A percentile compares a stretch with the other conserved stretches of the same genome.
These are phyloP conservation scores for Calycina herbarum DNA, from an alignment of 2,329 filamentous ascomycete species.

Conservation along the genomic window DNA sequence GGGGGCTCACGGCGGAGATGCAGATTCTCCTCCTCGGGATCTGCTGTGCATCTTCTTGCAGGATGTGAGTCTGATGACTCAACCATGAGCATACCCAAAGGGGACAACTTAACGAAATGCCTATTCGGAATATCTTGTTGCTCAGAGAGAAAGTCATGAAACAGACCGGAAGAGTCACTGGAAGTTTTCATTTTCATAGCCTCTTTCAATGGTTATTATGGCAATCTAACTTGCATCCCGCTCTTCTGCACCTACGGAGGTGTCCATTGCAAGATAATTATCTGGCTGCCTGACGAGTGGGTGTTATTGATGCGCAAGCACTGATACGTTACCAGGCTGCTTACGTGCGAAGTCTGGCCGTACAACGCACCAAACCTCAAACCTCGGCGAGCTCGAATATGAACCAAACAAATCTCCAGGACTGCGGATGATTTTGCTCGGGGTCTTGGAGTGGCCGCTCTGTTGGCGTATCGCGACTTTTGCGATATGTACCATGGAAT, in stretches of 20 bases:
- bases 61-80: slow-evolving; percentile 8
- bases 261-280: not conserved
- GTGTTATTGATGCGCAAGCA: slow-evolving; percentile 11
- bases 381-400: slow-evolving; percentile 6
- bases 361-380: slow-evolving; percentile 5
- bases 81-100: not conserved
- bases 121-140: not conserved
- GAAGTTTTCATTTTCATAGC: not conserved
- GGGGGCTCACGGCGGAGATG: not conserved
- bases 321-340: slow-evolving; percentile 22
- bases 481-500: not conserved
- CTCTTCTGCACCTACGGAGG: slow-evolving; percentile 15
- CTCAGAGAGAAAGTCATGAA: not conserved
- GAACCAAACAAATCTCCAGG: slow-evolving; percentile 1
- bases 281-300: slow-evolving; percentile 11
- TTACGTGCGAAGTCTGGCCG: slow-evolving; percentile 14
- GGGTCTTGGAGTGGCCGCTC: slow-evolving; percentile 1
- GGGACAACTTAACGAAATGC: not conserved
- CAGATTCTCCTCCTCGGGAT: not conserved
- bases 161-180: not conserved
- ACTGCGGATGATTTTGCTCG: slow-evolving; percentile 16
- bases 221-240: slow-evolving; percentile 12
- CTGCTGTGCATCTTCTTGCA: slow-evolving; percentile 3
- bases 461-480: slow-evolving; percentile 10
- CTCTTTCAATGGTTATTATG: not conserved